phyloP scores from a whole-genome alignment of 2,329 filamentous ascomycete genomes.

The Calonectria ilicicola region DNA sequence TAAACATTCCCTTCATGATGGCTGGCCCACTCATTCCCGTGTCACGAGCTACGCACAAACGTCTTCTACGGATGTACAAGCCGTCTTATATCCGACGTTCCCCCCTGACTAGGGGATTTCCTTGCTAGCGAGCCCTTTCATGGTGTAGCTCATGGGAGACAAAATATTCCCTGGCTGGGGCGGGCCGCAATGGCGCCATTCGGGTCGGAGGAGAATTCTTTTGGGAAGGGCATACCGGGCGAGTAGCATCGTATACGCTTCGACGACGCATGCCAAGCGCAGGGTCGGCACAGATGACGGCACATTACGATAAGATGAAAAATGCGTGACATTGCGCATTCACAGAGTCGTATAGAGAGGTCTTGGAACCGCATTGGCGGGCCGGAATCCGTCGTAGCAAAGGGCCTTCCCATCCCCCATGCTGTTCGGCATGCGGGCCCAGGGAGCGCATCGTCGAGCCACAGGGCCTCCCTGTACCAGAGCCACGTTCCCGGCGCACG shows the following conservation, averaged over 20 bases:
- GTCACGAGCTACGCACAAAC: conserved; percentile 53
- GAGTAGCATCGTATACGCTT: conserved; percentile 27
- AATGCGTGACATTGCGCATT: conserved; percentile 44
- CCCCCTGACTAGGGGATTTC: conserved; percentile 50
- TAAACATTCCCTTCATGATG: neutral
- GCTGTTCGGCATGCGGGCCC: conserved; percentile 46
- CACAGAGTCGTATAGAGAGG: conserved; percentile 51
- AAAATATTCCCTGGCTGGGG: conserved; percentile 56
- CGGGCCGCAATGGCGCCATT: conserved; percentile 47
- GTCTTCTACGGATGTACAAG: conserved; percentile 55
- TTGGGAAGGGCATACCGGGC: conserved; percentile 31
- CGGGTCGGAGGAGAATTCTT: conserved; percentile 45
- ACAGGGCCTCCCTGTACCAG: conserved; percentile 64
- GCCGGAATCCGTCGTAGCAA: conserved; percentile 63
- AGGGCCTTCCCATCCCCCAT: conserved; percentile 59
- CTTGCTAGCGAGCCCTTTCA: conserved; percentile 52
- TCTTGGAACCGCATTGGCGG: conserved; percentile 56
- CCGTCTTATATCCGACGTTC: conserved; percentile 55
- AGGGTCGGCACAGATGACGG: conserved; percentile 52
- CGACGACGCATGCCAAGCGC: conserved; percentile 48
- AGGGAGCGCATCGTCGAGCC: conserved; percentile 63
- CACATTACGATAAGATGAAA: conserved; percentile 41
- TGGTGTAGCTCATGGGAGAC: conserved; percentile 50
- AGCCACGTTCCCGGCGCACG: conserved; percentile 64
- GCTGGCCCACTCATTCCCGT: conserved; percentile 50